phyloP scores from a whole-genome alignment of 257 asterid species.

The Salvia splendens region DNA sequence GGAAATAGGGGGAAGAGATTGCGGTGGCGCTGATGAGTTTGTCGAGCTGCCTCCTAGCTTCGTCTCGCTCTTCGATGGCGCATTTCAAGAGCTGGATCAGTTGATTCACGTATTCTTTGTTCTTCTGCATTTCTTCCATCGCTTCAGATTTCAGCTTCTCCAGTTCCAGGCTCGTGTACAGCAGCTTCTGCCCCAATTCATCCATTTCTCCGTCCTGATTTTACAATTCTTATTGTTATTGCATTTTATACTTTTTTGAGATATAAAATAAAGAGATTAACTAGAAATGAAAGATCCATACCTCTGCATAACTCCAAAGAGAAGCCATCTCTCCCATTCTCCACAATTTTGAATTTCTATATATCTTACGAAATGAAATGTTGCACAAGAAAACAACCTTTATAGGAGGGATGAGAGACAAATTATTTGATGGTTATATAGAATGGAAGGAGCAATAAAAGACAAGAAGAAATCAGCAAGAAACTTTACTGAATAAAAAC shows the following conservation, averaged over 20 bases:
- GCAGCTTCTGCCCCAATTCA: slow-evolving; percentile 48
- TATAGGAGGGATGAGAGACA: slow-evolving; percentile 26
- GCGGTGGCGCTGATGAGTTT: slow-evolving; percentile 32
- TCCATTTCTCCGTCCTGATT: slow-evolving; percentile 35
- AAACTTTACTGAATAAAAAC: background rate
- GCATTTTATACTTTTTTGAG: too few relatives aligned
- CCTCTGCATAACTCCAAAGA: slow-evolving; percentile 73
- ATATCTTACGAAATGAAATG: background rate
- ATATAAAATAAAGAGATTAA: background rate
- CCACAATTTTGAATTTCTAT: background rate
- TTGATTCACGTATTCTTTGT: slow-evolving; percentile 40
- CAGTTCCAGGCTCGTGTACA: slow-evolving; percentile 45
- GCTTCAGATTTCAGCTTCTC: slow-evolving; percentile 44
- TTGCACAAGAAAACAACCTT: slow-evolving; percentile 30
- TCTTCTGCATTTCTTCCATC: slow-evolving; percentile 41
- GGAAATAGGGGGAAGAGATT: background rate
- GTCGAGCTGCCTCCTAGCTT: slow-evolving; percentile 46
- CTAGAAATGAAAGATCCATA: slow-evolving; percentile 9
- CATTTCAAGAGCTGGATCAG: slow-evolving; percentile 40
- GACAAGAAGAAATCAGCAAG: slow-evolving; percentile 32
- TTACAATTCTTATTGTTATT: background rate
- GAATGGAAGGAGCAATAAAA: slow-evolving; percentile 39
- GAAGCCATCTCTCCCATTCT: slow-evolving; percentile 64
- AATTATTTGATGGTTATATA: slow-evolving; percentile 45
- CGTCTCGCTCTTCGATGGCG: slow-evolving; percentile 55